phyloP scores from a whole-genome alignment of 2,329 filamentous ascomycete species.

The Aspergillus sp. region DNA sequence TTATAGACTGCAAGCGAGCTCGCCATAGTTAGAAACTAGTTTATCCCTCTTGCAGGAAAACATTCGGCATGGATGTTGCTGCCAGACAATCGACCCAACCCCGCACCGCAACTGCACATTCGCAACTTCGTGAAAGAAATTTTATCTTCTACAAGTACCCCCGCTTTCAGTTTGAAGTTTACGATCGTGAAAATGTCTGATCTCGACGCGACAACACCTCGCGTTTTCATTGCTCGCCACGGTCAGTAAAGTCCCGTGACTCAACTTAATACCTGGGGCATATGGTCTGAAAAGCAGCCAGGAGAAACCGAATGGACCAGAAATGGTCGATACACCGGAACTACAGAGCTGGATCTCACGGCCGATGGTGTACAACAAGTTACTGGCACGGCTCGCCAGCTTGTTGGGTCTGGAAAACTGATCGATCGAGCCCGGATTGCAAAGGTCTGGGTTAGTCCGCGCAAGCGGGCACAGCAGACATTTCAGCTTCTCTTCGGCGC shows the following conservation, averaged over 20 bases:
- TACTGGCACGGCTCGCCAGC: neutral
- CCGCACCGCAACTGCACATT: too few species aligned
- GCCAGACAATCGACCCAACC: too few species aligned
- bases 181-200: neutral
- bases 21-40: too few species aligned
- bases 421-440: neutral
- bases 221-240: neutral
- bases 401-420: neutral
- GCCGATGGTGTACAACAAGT: neutral
- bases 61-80: too few species aligned
- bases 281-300: neutral
- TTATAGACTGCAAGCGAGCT: too few species aligned
- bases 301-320: slow-evolving; percentile 13
- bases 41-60: too few species aligned
- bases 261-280: neutral
- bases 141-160: too few species aligned
- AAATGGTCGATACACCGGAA: slow-evolving; percentile 58
- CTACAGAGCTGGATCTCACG: slow-evolving; percentile 52
- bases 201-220: neutral
- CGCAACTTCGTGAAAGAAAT: too few species aligned
- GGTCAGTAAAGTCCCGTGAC: neutral
- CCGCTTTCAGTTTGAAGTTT: too few species aligned
- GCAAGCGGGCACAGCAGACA: neutral
- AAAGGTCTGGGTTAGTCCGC: neutral
- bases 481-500: neutral